Conservation (phyloP, 352 stramenopile species). For the Phytophthora podocarpi region DNA sequence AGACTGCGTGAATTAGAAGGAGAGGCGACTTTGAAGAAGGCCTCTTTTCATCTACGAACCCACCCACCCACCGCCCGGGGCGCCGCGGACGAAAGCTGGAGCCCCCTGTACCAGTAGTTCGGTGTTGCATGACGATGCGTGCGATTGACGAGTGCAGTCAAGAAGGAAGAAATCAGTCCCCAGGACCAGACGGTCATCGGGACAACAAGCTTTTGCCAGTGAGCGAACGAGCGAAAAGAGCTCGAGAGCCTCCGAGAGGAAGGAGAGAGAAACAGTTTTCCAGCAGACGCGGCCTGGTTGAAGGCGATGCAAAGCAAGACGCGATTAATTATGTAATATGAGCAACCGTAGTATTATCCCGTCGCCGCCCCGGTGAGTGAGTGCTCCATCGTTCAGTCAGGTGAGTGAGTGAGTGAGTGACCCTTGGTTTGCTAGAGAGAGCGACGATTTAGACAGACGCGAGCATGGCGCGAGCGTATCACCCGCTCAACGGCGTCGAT, state of each 20-base stretch:
- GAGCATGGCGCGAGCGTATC: slow-evolving; percentile 40
- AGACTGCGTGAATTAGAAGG: slow-evolving; percentile 27
- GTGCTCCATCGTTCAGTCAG: neutral
- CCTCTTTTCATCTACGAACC: slow-evolving; percentile 10
- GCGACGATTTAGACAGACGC: slow-evolving; percentile 8
- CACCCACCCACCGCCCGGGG: slow-evolving; percentile 14
- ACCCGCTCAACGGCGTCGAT: slow-evolving; percentile 27
- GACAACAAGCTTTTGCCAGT: no score
- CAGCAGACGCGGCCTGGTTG: slow-evolving; percentile 28
- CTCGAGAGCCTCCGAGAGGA: slow-evolving; percentile 33
- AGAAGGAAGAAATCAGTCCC: slow-evolving; percentile 23
- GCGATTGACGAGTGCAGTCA: slow-evolving; percentile 50
- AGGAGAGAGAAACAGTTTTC: slow-evolving; percentile 39
- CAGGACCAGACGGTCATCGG: neutral
- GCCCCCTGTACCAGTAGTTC: slow-evolving; percentile 46
- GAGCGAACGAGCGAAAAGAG: slow-evolving; percentile 16
- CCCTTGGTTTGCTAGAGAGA: slow-evolving; percentile 7
- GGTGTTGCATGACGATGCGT: slow-evolving; percentile 42
- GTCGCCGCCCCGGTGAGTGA: slow-evolving; percentile 7
- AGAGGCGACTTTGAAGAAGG: slow-evolving; percentile 8
- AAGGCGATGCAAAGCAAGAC: slow-evolving; percentile 19
- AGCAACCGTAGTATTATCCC: slow-evolving; percentile 40
- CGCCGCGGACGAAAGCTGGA: slow-evolving; percentile 36
- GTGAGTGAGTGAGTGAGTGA: slow-evolving; percentile 2
- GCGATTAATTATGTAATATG: slow-evolving; percentile 62